These are phyloP conservation scores for Ananas comosus DNA, from an alignment of 176 grass and related monocot species.

Conservation along the genomic window DNA sequence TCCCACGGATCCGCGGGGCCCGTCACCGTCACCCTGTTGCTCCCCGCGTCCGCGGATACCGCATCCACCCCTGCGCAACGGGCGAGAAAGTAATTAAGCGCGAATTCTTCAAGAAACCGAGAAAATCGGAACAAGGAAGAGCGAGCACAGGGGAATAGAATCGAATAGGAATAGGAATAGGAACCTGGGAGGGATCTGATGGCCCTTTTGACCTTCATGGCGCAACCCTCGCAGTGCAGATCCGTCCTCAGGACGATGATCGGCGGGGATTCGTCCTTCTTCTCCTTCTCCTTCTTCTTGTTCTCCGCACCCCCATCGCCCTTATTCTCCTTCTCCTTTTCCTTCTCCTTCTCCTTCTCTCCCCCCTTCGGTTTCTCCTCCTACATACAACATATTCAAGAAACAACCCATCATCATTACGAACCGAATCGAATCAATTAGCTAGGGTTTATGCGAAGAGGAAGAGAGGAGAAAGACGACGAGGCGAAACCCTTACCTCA, in stretches of 20 bases:
- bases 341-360: background rate
- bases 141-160: too few relatives aligned
- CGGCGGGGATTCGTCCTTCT: conserved; percentile 23
- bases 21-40: conserved; percentile 40
- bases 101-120: background rate
- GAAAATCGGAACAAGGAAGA: too few relatives aligned
- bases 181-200: conserved; percentile 42
- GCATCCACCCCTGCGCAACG: conserved; percentile 34
- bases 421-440: too few relatives aligned
- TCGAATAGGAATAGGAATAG: too few relatives aligned
- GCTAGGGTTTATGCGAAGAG: too few relatives aligned
- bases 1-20: conserved; percentile 42
- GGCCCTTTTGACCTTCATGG: conserved; percentile 45
- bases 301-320: conserved; percentile 14
- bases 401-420: background rate
- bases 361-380: background rate
- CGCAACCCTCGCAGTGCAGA: conserved; percentile 76
- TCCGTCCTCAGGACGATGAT: conserved; percentile 54
- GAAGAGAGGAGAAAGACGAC: too few relatives aligned
- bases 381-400: conserved; percentile 1
- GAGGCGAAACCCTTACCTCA: too few relatives aligned
- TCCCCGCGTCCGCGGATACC: conserved; percentile 32
- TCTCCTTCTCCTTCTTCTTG: conserved; percentile 17
- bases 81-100: background rate
- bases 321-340: conserved; percentile 3